These are phyloP conservation scores for Bryoglossum gracile DNA, from an alignment of 495 filamentous ascomycete genomes.

Conservation along the genomic window DNA sequence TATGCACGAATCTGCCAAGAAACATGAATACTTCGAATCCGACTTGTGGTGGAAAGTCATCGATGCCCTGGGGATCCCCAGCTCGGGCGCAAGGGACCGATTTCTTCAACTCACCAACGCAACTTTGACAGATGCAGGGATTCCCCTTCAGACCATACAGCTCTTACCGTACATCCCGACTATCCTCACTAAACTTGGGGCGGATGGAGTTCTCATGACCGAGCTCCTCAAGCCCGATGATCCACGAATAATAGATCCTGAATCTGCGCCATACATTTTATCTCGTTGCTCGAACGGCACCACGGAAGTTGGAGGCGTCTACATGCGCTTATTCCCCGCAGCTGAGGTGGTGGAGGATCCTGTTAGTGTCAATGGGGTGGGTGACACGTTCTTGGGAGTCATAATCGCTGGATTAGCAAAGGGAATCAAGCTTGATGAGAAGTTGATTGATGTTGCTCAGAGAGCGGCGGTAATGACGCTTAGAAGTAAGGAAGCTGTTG, in stretches of 20 bases:
- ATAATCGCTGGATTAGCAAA: constrained; percentile 57
- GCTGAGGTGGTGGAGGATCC: constrained; percentile 60
- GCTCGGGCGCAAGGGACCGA: constrained; percentile 46
- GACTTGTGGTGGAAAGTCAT: constrained; percentile 72
- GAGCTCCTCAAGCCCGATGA: constrained; percentile 60
- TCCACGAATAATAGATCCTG: constrained; percentile 49
- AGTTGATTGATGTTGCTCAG: constrained; percentile 45
- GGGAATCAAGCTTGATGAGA: constrained; percentile 40
- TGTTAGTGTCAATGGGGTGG: constrained; percentile 88
- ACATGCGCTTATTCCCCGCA: constrained; percentile 73
- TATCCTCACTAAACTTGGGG: constrained; percentile 78
- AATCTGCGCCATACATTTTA: constrained; percentile 60
- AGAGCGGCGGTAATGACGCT: constrained; percentile 70
- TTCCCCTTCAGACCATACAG: constrained; percentile 74
- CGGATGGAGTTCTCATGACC: constrained; percentile 65
- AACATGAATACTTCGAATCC: constrained; percentile 56
- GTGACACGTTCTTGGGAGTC: constrained; percentile 86
- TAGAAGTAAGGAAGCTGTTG: constrained; percentile 65
- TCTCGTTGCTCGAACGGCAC: constrained; percentile 45
- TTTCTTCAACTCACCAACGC: constrained; percentile 54
- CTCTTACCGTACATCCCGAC: constrained; percentile 82
- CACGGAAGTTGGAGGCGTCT: constrained; percentile 64
- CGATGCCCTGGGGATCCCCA: constrained; percentile 60
- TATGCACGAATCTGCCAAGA: constrained; percentile 61
- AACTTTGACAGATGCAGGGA: constrained; percentile 65